These are phyloP conservation scores for Neophaeococcomyces aloes DNA, from an alignment of 2,329 filamentous ascomycete species.

Conservation along the genomic window DNA sequence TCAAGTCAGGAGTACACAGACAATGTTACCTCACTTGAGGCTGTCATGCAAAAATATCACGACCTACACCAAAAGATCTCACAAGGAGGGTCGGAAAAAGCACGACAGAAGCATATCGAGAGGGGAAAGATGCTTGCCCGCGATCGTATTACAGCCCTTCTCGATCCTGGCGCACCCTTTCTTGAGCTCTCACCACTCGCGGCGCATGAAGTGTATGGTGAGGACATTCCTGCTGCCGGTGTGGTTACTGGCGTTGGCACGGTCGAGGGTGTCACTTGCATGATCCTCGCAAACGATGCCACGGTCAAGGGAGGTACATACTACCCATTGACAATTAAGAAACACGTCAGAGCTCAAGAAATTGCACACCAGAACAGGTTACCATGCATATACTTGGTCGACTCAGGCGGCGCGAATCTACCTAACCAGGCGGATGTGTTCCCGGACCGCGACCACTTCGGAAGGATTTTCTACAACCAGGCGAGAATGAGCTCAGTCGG, in stretches of 20 bases:
- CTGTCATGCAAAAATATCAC: constrained; percentile 58
- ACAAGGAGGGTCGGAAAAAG: constrained; percentile 68
- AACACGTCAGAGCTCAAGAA: constrained; percentile 84
- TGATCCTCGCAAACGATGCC: constrained; percentile 91
- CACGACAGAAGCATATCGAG: constrained; percentile 74
- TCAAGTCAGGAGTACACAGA: constrained; percentile 68
- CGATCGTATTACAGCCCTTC: constrained; percentile 74
- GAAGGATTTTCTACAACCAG: constrained; percentile 97
- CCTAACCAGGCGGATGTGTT: constrained; percentile 94
- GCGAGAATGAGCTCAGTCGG: constrained; percentile 80
- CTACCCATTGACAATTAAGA: constrained; percentile 94
- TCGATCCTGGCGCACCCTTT: constrained; percentile 84
- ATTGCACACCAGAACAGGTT: constrained; percentile 78
- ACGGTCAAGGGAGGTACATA: constrained; percentile 97
- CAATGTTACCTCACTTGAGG: constrained; percentile 67
- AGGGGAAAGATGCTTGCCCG: constrained; percentile 90
- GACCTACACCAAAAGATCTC: constrained; percentile 61
- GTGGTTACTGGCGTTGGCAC: constrained; percentile 88
- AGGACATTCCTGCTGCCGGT: constrained; percentile 77
- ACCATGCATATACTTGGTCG: constrained; percentile 87
- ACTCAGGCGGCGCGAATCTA: constrained; percentile 89
- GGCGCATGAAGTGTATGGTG: constrained; percentile 76
- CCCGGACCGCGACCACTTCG: constrained; percentile 88
- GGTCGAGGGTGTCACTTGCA: constrained; percentile 80
- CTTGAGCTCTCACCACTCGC: constrained; percentile 89